These are phyloP conservation scores for Aspergillus funiculosus DNA, from an alignment of 495 filamentous ascomycete species.

Conservation along the genomic window DNA sequence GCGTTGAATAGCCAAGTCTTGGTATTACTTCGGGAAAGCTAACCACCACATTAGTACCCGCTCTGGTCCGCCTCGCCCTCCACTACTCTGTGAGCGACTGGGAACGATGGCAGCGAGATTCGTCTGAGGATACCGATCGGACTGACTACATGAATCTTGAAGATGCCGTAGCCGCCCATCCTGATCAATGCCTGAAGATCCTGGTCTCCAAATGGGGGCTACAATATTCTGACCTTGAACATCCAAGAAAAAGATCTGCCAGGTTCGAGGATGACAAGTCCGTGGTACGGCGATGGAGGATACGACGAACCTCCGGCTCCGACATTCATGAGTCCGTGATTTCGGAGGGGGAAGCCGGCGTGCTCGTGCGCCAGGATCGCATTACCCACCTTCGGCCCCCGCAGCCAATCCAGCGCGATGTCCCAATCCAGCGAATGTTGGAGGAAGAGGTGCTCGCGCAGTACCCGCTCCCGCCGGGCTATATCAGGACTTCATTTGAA, in stretches of 20 bases:
- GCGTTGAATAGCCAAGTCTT: too few relatives aligned
- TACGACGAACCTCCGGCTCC: background rate
- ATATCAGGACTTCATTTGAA: background rate
- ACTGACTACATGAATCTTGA: background rate
- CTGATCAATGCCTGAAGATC: background rate
- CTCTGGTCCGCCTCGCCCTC: too few relatives aligned
- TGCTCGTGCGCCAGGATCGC: background rate
- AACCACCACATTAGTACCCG: too few relatives aligned
- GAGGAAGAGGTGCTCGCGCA: too few relatives aligned
- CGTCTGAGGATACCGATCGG: background rate
- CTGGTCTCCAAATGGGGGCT: background rate
- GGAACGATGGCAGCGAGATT: too few relatives aligned
- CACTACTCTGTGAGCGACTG: too few relatives aligned
- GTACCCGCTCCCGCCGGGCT: background rate
- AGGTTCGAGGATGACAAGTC: background rate
- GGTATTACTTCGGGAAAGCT: too few relatives aligned
- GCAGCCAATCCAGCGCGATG: background rate
- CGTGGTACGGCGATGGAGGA: background rate
- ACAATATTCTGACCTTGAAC: background rate
- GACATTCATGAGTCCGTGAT: conserved; percentile 1
- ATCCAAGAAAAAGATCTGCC: background rate
- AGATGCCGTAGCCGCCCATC: background rate
- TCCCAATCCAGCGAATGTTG: background rate
- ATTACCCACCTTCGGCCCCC: background rate
- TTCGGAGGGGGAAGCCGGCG: background rate